phyloP scores from a whole-genome alignment of 495 filamentous ascomycete genomes.

The Rhizodiscina lignyota region DNA sequence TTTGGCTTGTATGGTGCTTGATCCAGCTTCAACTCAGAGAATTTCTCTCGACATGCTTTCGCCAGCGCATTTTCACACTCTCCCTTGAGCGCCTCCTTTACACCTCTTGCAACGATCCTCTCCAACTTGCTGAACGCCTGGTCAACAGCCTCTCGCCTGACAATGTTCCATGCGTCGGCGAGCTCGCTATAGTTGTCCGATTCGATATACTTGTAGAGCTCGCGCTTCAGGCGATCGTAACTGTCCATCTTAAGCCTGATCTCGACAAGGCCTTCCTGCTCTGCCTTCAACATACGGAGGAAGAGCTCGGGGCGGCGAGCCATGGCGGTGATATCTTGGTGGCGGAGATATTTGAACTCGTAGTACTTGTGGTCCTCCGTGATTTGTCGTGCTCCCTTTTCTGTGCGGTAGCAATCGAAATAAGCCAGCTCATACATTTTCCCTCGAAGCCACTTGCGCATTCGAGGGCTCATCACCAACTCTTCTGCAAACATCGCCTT shows the following conservation, averaged over 20 bases:
- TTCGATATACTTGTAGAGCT: constrained; percentile 64
- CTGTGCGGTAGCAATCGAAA: constrained; percentile 75
- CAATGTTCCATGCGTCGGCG: constrained; percentile 86
- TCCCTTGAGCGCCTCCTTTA: constrained; percentile 81
- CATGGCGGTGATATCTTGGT: constrained; percentile 67
- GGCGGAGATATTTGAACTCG: constrained; percentile 90
- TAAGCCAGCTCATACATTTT: constrained; percentile 66
- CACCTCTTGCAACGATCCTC: constrained; percentile 64
- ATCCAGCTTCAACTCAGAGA: constrained; percentile 72
- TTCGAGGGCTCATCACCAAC: constrained; percentile 68
- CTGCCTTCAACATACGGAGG: constrained; percentile 89
- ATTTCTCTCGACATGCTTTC: constrained; percentile 66
- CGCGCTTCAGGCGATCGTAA: constrained; percentile 51
- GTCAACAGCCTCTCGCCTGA: constrained; percentile 70
- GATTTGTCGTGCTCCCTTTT: constrained; percentile 86
- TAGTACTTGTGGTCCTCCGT: constrained; percentile 93
- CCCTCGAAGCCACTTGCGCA: constrained; percentile 73
- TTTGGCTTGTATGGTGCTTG: constrained; percentile 92
- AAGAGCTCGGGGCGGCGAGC: constrained; percentile 73
- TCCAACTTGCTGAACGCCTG: constrained; percentile 68
- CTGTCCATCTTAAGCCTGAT: constrained; percentile 62
- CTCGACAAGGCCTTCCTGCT: constrained; percentile 80
- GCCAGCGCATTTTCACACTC: constrained; percentile 84
- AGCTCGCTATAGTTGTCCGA: constrained; percentile 91
- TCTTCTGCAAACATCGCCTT: constrained; percentile 86